Base-by-base conservation (phyloP, 2,329 filamentous ascomycete genomes). In the Hypoxylon sp. region DNA sequence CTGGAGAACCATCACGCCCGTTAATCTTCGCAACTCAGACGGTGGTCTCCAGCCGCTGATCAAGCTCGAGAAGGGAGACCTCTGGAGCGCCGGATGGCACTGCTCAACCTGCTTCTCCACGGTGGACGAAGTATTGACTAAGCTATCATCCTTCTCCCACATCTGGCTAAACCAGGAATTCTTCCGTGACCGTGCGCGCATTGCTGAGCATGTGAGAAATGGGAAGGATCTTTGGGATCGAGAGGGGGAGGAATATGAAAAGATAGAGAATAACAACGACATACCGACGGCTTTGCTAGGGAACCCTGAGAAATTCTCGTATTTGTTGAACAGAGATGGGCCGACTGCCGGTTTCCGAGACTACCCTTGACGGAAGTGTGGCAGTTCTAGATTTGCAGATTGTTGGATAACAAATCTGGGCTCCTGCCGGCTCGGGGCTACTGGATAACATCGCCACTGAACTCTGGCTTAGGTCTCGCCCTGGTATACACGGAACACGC, bases 21-120 rank as follows among this genome's bases (percentile, higher is more conserved):
- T 81, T 24, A 81, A 87, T 69, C 78, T 89, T 52, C 83, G 87
- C 22, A 80, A 80, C 66, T 79, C 81, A 42, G 80, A 83, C 55
- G 79, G 80, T 45, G 80, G 80, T 2, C 48, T 79, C 3, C 77
- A 76, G 42, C 72, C 80, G 1, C 65, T 79, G 1, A 77, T 80
- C 30, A 75, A 76, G 33, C 75, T 77, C 42, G 81, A 86, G 64
- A 80, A 80, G 66, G 80, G 76, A 6, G 78, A 80, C 4, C 65
- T 88, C 32, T 74, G 74, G 70, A 82, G 86, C 69, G 84, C 85
- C 0, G 83, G 78, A 0, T 90, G 87, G 87, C 87, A 89, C 74
- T 90, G 87, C 78, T 87, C 84, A 52, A 85, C 80, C 58, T 89
- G 87, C 77, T 88, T 88, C 72, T 77, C 80, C 16, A 88, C 84